Conservation (phyloP, 1,284 basidiomycete species). For the Trichosporon asahii region DNA sequence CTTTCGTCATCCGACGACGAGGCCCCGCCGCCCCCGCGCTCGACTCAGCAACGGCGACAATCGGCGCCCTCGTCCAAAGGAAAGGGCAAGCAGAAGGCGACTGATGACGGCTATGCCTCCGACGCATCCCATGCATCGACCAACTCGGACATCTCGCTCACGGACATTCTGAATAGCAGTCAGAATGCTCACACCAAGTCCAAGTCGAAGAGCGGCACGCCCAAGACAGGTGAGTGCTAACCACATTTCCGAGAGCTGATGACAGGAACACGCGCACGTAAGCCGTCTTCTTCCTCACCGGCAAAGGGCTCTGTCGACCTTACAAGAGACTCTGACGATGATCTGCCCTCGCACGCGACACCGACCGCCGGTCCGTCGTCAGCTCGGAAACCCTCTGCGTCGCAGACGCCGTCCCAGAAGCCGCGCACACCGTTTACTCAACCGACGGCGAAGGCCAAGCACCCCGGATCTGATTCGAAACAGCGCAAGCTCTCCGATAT, state of each 20-base stretch:
- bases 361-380: background rate
- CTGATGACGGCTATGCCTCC: background rate
- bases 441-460: background rate
- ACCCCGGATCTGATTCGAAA: background rate
- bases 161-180: background rate
- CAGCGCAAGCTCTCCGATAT: background rate
- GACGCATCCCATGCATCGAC: background rate
- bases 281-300: background rate
- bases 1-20: slow-evolving; percentile 6
- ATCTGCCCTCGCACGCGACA: background rate
- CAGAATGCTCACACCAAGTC: background rate
- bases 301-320: background rate
- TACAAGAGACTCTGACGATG: background rate
- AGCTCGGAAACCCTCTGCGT: background rate
- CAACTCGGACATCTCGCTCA: background rate
- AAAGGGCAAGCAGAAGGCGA: background rate
- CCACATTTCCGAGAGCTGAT: background rate
- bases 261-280: background rate
- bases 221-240: background rate
- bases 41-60: background rate
- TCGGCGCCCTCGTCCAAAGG: background rate
- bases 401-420: background rate
- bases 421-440: background rate
- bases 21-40: background rate
- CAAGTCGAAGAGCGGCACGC: background rate